These are phyloP conservation scores for Tephrocybe sp. DNA, from an alignment of 768 basidiomycete species.

Conservation along the genomic window DNA sequence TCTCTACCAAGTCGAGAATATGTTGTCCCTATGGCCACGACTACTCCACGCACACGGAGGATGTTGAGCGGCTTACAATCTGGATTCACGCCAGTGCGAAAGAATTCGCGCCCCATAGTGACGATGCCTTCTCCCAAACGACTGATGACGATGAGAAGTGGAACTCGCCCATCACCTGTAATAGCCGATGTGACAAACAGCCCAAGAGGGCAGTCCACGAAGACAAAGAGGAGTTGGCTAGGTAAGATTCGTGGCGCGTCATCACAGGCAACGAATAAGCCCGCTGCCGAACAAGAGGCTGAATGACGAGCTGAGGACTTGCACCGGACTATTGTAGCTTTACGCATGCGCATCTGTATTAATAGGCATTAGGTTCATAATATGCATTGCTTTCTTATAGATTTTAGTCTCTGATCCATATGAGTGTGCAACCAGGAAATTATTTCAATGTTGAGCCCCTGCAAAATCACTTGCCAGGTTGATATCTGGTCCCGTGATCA, in stretches of 20 bases:
- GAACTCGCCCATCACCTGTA: conserved; percentile 34
- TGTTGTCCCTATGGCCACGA: conserved; percentile 20
- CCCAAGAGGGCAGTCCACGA: conserved; percentile 43
- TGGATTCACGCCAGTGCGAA: conserved; percentile 73
- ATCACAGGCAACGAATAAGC: conserved; percentile 23
- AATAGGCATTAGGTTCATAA: conserved; percentile 19
- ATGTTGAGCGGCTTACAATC: conserved; percentile 54
- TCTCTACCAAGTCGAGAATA: conserved; percentile 40
- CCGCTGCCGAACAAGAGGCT: conserved; percentile 17
- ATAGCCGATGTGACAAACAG: conserved; percentile 68
- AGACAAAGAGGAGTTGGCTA: conserved; percentile 67
- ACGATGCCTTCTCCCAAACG: conserved; percentile 51
- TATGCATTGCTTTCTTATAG: background rate
- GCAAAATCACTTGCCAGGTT: too few species aligned
- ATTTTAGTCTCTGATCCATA: too few species aligned
- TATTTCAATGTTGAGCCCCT: too few species aligned
- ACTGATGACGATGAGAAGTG: conserved; percentile 19
- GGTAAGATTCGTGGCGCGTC: conserved; percentile 62
- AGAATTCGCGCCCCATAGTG: conserved; percentile 40
- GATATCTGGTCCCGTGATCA: background rate
- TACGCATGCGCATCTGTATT: conserved; percentile 26
- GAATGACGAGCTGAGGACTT: conserved; percentile 4
- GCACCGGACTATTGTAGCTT: conserved; percentile 22
- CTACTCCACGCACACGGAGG: conserved; percentile 63
- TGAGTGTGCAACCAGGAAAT: too few species aligned